Evolutionary conservation across 192 early-diverging fungal species (phyloP), one percentile per base, ranked within the genome.

Genomic region (Funneliformis geosporum): DNA sequence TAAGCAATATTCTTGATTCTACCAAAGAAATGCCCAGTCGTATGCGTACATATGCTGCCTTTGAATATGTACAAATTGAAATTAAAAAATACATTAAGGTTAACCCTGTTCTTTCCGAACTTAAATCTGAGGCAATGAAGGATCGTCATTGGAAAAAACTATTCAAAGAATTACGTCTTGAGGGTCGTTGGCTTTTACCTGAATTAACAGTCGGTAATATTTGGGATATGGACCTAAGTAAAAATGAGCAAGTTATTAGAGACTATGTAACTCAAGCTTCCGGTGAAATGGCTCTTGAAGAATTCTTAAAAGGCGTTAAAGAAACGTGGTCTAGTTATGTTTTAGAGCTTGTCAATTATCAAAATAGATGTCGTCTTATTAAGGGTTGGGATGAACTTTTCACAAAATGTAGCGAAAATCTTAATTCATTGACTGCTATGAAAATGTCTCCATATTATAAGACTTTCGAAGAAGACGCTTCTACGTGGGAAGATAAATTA

Each of bases 231-330:
- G 95, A 97, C 84, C 88, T 99, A 66, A 87, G 88, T 69, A 92
- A 95, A 76, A 94, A 96, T 83, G 96, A 99, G 84, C 84, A 86
- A 39, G 80, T 85, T n/a, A 89, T 99, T 42, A 92, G 91, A 71
- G 97, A 98, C 21, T 92, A 98, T 46, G 92, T 99, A 55, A 89
- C 92, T 5, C 92, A 94, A 65, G 98, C 98, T 7, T 95, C 98
- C 83, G 98, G 98, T 79, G 98, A 99, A 88, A 99, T 99, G 98
- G 98, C 96, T 12, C 86, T 99, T 74, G 98, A 99, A 86, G 95
- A 97, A 85, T 99, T 97, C 88, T 88, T 99, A 85, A 92, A 91
- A 73, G 95, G 97, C 86, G 83, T 93, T 64, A 89, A 91, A 81
- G 96, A 97, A 81, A 95, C 93, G 0, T 99, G 98, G 98, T 90